These are phyloP conservation scores for Cryptococcus sp. DNA, from an alignment of 1,284 basidiomycete species.

Conservation along the genomic window DNA sequence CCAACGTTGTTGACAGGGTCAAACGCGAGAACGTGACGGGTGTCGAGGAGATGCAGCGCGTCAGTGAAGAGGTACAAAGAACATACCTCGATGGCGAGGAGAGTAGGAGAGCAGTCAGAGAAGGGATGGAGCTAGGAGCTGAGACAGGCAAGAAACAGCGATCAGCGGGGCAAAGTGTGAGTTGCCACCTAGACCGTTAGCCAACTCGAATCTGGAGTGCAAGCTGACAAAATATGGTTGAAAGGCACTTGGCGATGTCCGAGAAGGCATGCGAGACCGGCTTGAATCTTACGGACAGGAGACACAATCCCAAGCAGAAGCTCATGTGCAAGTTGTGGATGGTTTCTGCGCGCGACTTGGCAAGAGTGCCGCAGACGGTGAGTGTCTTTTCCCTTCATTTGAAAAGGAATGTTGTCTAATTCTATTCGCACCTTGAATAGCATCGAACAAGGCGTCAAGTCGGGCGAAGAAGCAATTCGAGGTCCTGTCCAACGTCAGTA, in stretches of 20 bases:
- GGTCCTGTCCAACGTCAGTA: slow-evolving; percentile 11
- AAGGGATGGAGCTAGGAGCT: slow-evolving; percentile 3
- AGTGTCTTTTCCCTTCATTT: slow-evolving; percentile 7
- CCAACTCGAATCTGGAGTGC: neutral
- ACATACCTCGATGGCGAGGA: slow-evolving; percentile 9
- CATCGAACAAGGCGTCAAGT: slow-evolving; percentile 12
- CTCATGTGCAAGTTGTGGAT: slow-evolving; percentile 29
- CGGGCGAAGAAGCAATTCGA: slow-evolving; percentile 19
- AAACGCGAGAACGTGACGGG: slow-evolving; percentile 62
- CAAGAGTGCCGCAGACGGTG: slow-evolving; percentile 25
- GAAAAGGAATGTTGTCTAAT: neutral
- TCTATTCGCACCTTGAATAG: slow-evolving; percentile 3
- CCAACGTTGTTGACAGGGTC: slow-evolving; percentile 61
- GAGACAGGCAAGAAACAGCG: slow-evolving; percentile 21
- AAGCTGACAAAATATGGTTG: neutral
- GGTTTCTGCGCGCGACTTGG: slow-evolving; percentile 27
- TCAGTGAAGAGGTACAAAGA: slow-evolving; percentile 4
- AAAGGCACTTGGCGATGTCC: slow-evolving; percentile 34
- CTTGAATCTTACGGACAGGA: slow-evolving; percentile 32
- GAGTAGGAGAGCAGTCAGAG: slow-evolving; percentile 14
- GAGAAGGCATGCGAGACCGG: slow-evolving; percentile 19
- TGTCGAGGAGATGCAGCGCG: slow-evolving; percentile 50
- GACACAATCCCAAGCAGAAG: slow-evolving; percentile 24
- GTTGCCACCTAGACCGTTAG: neutral
- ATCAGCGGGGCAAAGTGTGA: slow-evolving; percentile 23